A percentile compares a stretch with the other conserved stretches of the same genome.
Conservation (phyloP, 2,329 filamentous ascomycete genomes). For the Penicillium sp. region DNA sequence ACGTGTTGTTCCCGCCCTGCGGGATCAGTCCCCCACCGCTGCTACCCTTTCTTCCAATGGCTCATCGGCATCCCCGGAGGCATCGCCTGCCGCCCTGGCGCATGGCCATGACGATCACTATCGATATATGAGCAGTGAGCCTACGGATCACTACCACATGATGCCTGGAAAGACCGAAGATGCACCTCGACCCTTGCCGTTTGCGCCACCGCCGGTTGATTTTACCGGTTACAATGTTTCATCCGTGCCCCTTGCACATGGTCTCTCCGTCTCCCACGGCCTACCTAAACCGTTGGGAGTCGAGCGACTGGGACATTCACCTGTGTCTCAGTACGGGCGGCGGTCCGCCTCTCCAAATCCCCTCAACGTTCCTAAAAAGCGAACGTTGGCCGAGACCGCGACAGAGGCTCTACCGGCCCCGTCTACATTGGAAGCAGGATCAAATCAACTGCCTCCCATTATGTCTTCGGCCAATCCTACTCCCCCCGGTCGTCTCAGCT, state of each 20-base stretch:
- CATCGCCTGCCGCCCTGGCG: slow-evolving; percentile 35
- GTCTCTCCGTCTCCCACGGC: slow-evolving; percentile 26
- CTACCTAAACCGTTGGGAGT: slow-evolving; percentile 31
- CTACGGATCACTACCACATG: slow-evolving; percentile 45
- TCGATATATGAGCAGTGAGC: slow-evolving; percentile 35
- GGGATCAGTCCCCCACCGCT: slow-evolving; percentile 46
- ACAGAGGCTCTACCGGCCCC: slow-evolving; percentile 28
- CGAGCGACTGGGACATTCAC: slow-evolving; percentile 30
- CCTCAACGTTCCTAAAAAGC: slow-evolving; percentile 35
- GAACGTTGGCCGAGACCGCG: slow-evolving; percentile 35
- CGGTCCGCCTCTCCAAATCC: slow-evolving; percentile 35
- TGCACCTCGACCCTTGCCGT: slow-evolving; percentile 33
- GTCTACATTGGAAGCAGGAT: slow-evolving; percentile 34
- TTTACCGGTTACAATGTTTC: slow-evolving; percentile 48
- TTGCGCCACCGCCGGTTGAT: slow-evolving; percentile 49
- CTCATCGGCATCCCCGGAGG: slow-evolving; percentile 45
- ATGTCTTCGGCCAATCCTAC: slow-evolving; percentile 36
- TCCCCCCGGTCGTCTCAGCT: slow-evolving; percentile 63
- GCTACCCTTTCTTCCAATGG: slow-evolving; percentile 42
- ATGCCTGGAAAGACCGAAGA: slow-evolving; percentile 38
- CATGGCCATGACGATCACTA: slow-evolving; percentile 33
- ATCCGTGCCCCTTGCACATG: slow-evolving; percentile 28
- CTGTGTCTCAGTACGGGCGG: slow-evolving; percentile 30
- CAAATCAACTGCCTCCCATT: slow-evolving; percentile 41
- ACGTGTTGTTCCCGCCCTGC: slow-evolving; percentile 78